A percentile compares a stretch with the other conserved stretches of the same genome.
Conservation (phyloP, 2,329 filamentous ascomycete species). For the Alternaria triticina region DNA sequence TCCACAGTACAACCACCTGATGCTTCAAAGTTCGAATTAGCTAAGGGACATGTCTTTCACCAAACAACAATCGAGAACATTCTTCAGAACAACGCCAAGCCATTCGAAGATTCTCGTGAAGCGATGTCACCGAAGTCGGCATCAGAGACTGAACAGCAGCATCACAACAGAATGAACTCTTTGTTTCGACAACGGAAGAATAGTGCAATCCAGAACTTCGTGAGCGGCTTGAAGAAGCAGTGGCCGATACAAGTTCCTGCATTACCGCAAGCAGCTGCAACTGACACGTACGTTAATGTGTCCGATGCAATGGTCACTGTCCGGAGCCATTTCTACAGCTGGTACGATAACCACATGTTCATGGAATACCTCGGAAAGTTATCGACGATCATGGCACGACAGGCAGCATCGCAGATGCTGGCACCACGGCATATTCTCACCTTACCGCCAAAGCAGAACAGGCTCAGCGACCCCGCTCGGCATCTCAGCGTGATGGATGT, state of each 20-base stretch:
- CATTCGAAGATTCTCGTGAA: slow-evolving; percentile 20
- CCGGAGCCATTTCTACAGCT: slow-evolving; percentile 16
- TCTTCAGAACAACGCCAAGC: neutral
- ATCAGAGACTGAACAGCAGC: slow-evolving; percentile 17
- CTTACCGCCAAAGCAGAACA: neutral
- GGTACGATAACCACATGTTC: slow-evolving; percentile 52
- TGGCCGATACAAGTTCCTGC: slow-evolving; percentile 23
- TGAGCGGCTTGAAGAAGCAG: slow-evolving; percentile 19
- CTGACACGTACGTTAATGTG: slow-evolving; percentile 21
- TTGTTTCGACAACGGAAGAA: slow-evolving; percentile 8
- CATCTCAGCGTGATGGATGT: slow-evolving; percentile 7
- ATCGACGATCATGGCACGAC: slow-evolving; percentile 12
- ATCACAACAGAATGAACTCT: slow-evolving; percentile 7
- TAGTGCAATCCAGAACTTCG: slow-evolving; percentile 17
- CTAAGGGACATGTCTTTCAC: slow-evolving; percentile 11
- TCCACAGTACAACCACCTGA: slow-evolving; percentile 15
- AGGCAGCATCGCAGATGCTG: neutral
- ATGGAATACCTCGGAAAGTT: slow-evolving; percentile 29
- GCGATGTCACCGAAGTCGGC: slow-evolving; percentile 12
- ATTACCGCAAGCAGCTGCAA: slow-evolving; percentile 2
- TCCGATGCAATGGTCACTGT: slow-evolving; percentile 23
- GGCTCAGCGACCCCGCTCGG: neutral
- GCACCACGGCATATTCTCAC: neutral
- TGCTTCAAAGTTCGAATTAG: slow-evolving; percentile 4
- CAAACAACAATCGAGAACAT: neutral